These are phyloP conservation scores for Incumbomyces lentus DNA, from an alignment of 2,329 filamentous ascomycete genomes.

Conservation along the genomic window DNA sequence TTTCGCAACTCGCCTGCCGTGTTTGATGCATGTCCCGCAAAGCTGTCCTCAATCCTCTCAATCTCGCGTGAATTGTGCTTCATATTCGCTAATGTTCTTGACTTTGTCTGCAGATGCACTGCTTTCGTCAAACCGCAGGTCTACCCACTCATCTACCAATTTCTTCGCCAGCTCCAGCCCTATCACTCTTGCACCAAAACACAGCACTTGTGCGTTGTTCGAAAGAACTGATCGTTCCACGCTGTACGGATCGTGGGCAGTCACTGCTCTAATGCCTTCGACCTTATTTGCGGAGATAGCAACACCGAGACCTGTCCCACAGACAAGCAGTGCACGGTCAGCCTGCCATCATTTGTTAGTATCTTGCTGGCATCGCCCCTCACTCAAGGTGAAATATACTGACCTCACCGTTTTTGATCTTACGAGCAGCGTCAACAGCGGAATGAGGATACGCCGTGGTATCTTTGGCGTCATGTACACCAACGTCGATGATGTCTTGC, in stretches of 20 bases:
- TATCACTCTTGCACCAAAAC: conserved; percentile 74
- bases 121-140: conserved; percentile 64
- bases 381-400: background rate
- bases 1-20: no score
- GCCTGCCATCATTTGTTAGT: conserved; percentile 31
- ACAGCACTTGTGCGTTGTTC: conserved; percentile 80
- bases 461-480: conserved; percentile 54
- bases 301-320: conserved; percentile 76
- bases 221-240: conserved; percentile 71
- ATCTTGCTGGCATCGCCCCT: background rate
- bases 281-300: conserved; percentile 87
- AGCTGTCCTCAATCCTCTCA: no score
- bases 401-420: conserved; percentile 35
- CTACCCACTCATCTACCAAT: conserved; percentile 70
- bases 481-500: conserved; percentile 60
- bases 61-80: conserved; percentile 25
- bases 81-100: conserved; percentile 36
- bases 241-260: conserved; percentile 75
- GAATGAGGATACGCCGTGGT: conserved; percentile 75
- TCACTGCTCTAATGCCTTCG: conserved; percentile 73
- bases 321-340: conserved; percentile 72
- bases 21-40: no score
- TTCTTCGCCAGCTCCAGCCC: conserved; percentile 70
- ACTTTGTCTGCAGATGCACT: conserved; percentile 55
- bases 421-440: conserved; percentile 59